Evolutionary conservation across 2,329 filamentous ascomycete genomes (phyloP).

Genomic region (Talaromyces sp.): DNA sequence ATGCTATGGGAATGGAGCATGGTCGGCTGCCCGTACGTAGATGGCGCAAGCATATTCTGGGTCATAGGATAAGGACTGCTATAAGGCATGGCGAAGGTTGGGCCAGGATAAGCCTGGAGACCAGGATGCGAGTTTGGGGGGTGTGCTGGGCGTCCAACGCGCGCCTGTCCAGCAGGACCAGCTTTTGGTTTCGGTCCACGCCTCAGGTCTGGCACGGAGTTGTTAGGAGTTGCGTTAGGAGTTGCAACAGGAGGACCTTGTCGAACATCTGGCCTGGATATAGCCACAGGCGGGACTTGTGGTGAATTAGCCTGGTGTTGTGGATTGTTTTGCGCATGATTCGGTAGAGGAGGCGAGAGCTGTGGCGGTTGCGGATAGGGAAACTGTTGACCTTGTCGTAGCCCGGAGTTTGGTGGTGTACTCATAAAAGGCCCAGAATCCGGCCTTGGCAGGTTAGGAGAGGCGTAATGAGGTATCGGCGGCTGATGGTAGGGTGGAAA

Average conservation of each 20-base stretch:
- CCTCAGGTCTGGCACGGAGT: not conserved
- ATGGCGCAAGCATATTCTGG: not conserved
- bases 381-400: not conserved
- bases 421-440: not conserved
- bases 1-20: not conserved
- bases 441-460: not conserved
- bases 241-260: not conserved
- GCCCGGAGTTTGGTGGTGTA: not conserved
- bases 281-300: not conserved
- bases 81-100: not conserved
- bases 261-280: not conserved
- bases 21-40: not conserved
- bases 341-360: not conserved
- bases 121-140: not conserved
- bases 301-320: not conserved
- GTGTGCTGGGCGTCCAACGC: not conserved
- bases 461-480: not conserved
- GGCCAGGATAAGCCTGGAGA: not conserved
- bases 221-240: not conserved
- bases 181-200: not conserved
- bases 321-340: not conserved
- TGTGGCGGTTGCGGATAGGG: not conserved
- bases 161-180: not conserved
- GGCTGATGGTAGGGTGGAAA: not conserved
- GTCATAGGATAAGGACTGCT: not conserved